phyloP scores from a whole-genome alignment of 2,329 filamentous ascomycete species.

The Pseudogymnoascus sp. region DNA sequence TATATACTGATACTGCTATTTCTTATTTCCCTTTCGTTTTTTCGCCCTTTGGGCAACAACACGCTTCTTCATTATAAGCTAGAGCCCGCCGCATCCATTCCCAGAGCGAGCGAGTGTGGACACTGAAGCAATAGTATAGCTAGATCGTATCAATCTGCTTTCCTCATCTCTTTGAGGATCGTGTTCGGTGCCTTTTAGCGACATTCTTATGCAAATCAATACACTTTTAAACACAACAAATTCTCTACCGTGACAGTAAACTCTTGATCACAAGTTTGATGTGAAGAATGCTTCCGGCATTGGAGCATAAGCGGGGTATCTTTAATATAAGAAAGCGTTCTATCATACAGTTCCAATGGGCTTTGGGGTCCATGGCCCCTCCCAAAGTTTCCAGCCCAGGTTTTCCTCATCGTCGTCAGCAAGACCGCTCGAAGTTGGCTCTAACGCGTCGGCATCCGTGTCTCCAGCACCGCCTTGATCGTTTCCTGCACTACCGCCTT shows the following conservation, averaged over 20 bases:
- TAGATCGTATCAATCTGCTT: conserved; percentile 19
- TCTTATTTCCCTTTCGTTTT: background rate
- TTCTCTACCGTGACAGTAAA: too few species aligned
- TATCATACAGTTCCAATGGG: conserved; percentile 47
- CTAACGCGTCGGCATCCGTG: background rate
- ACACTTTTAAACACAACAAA: background rate
- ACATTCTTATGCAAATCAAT: background rate
- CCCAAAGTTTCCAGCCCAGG: conserved; percentile 41
- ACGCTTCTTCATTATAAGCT: conserved; percentile 33
- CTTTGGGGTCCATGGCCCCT: conserved; percentile 47
- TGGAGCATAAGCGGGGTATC: conserved; percentile 8
- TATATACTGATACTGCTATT: background rate
- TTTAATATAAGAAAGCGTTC: conserved; percentile 13
- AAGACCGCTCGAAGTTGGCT: conserved; percentile 2
- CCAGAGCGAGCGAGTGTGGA: conserved; percentile 48
- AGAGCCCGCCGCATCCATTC: conserved; percentile 45
- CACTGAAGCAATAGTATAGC: conserved; percentile 45
- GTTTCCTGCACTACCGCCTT: background rate
- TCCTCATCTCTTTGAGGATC: conserved; percentile 5
- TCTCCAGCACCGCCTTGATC: background rate
- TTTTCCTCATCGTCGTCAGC: conserved; percentile 12
- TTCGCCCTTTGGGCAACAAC: background rate
- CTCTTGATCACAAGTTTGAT: too few species aligned
- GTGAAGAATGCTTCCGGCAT: background rate
- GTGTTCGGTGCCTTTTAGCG: conserved; percentile 6